A percentile compares a stretch with the other conserved stretches of the same genome.
Conservation (phyloP, 75 land plant genomes). For the Pinus albicaulis region DNA sequence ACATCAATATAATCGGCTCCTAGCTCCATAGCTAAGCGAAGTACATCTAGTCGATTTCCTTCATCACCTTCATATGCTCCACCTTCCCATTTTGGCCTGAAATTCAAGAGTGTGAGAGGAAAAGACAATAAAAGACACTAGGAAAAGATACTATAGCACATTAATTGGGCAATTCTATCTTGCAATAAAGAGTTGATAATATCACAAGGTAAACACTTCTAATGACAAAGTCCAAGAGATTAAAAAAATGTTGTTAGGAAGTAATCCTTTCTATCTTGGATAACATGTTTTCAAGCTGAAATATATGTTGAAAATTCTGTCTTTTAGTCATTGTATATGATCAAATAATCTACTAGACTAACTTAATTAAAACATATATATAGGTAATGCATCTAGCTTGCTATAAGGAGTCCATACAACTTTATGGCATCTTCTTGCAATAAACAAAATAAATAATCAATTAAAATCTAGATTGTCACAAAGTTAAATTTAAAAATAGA, state of each 20-base stretch:
- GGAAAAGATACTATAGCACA: too few relatives aligned
- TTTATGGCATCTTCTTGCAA: background rate
- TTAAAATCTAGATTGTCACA: background rate
- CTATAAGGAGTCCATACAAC: background rate
- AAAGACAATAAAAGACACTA: background rate
- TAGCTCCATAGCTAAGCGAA: slow-evolving; percentile 27
- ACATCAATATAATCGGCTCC: slow-evolving; percentile 50
- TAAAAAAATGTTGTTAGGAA: too few relatives aligned
- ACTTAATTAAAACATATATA: background rate
- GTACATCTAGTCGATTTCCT: slow-evolving; percentile 20
- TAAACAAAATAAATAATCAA: background rate
- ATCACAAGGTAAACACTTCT: too few relatives aligned
- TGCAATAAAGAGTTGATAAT: too few relatives aligned
- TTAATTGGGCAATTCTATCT: too few relatives aligned
- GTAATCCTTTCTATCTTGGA: too few relatives aligned
- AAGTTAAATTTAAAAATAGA: background rate
- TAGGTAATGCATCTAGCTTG: background rate
- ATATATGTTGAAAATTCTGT: too few relatives aligned
- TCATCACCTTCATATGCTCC: slow-evolving; percentile 39
- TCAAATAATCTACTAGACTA: background rate
- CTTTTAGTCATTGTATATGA: too few relatives aligned
- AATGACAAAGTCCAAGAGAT: too few relatives aligned
- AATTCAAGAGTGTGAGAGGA: background rate
- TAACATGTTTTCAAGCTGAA: too few relatives aligned
- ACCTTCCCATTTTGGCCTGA: slow-evolving; percentile 58